These are phyloP conservation scores for Lepidium africanum DNA, from an alignment of 345 rosid genomes.

Conservation along the genomic window DNA sequence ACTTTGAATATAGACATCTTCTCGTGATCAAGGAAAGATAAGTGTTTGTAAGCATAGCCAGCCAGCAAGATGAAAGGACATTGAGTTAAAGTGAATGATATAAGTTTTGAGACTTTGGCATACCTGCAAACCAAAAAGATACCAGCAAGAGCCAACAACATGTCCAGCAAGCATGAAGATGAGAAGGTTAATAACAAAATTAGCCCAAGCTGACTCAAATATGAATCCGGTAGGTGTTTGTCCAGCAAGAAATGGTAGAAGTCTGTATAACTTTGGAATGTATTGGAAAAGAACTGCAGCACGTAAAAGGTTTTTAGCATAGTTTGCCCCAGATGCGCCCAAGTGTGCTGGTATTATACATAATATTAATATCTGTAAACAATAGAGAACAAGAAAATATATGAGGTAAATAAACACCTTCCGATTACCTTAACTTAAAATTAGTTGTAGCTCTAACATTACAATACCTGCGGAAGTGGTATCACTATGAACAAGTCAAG, in stretches of 20 bases:
- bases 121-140: slow-evolving; percentile 84
- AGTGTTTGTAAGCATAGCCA: neutral
- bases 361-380: slow-evolving; percentile 49
- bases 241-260: slow-evolving; percentile 69
- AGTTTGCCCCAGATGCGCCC: slow-evolving; percentile 50
- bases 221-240: slow-evolving; percentile 64
- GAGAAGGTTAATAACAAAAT: slow-evolving; percentile 74
- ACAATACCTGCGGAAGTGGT: slow-evolving; percentile 84
- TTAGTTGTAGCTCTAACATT: neutral
- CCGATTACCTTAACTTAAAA: neutral
- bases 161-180: slow-evolving; percentile 71
- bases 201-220: slow-evolving; percentile 89
- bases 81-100: neutral
- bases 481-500: slow-evolving; percentile 54
- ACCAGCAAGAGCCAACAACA: slow-evolving; percentile 79
- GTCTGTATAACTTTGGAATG: slow-evolving; percentile 61
- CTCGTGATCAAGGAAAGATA: neutral
- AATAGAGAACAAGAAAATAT: neutral
- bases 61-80: neutral
- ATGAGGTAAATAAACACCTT: neutral
- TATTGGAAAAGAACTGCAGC: slow-evolving; percentile 61
- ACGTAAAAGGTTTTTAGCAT: slow-evolving; percentile 58
- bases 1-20: neutral
- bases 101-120: neutral
- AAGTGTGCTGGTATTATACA: slow-evolving; percentile 34